Evolutionary conservation across 169 alveolate species (phyloP).

Genomic region (Plasmodium knowlesi): DNA sequence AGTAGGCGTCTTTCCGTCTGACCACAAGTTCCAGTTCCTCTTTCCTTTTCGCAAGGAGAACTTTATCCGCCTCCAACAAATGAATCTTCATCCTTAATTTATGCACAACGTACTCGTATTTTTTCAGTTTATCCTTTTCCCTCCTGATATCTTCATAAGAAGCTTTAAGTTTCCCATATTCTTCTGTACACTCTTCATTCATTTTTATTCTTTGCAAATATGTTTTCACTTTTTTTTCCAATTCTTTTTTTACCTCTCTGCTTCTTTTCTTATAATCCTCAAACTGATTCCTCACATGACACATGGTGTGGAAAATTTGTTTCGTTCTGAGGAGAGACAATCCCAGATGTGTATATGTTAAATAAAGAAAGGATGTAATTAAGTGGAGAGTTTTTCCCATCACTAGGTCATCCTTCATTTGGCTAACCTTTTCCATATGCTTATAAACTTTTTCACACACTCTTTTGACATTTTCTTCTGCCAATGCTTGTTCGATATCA

Average conservation of each 20-base stretch:
- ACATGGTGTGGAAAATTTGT: background rate
- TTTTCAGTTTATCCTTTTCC: slow-evolving; percentile 51
- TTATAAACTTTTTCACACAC: slow-evolving; percentile 29
- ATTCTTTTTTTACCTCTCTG: background rate
- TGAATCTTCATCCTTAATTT: slow-evolving; percentile 26
- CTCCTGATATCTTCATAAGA: background rate
- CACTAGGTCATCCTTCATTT: slow-evolving; percentile 8
- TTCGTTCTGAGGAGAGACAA: slow-evolving; percentile 18
- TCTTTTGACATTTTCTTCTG: slow-evolving; percentile 21
- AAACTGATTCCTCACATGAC: slow-evolving; percentile 6
- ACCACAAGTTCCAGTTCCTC: slow-evolving; percentile 36
- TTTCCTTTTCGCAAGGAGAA: slow-evolving; percentile 5
- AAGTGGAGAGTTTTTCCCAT: slow-evolving; percentile 4
- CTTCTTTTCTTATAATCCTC: background rate
- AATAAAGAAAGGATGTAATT: slow-evolving; percentile 8
- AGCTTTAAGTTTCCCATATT: background rate
- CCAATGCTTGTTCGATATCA: slow-evolving; percentile 38
- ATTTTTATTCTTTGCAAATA: background rate
- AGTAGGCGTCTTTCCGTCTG: background rate
- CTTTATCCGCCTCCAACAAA: slow-evolving; percentile 8
- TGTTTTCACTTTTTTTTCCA: slow-evolving; percentile 18
- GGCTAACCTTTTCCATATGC: slow-evolving; percentile 20
- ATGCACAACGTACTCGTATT: background rate
- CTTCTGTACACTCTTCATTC: slow-evolving; percentile 13
- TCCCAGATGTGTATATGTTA: slow-evolving; percentile 23